Conservation (phyloP, 31 red algal species). For the Asparagopsis taxiformis region DNA sequence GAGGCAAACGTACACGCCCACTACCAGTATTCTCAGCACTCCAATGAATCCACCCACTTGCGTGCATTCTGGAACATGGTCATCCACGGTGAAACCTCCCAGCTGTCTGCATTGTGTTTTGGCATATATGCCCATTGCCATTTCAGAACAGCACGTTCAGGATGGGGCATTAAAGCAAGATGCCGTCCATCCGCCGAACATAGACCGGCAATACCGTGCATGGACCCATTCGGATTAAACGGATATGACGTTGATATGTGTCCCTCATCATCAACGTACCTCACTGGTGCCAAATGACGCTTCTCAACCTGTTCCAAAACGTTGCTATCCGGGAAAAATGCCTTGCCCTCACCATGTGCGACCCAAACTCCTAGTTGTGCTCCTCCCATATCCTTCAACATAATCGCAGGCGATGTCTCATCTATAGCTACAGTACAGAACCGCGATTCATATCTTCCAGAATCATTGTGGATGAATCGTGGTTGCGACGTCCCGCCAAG, state of each 20-base stretch:
- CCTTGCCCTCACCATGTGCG: conserved; percentile 95
- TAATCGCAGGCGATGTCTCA: conserved; percentile 59
- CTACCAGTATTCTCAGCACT: no score
- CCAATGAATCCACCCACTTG: conserved; percentile 54
- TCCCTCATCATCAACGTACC: conserved; percentile 88
- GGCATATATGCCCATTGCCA: conserved; percentile 98
- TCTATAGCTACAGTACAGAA: conserved; percentile 74
- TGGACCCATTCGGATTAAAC: conserved; percentile 92
- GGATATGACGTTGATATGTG: conserved; percentile 78
- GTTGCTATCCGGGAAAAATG: conserved; percentile 65
- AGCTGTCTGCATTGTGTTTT: conserved; percentile 20
- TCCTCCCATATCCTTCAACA: conserved; percentile 91
- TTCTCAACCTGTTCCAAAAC: conserved; percentile 54
- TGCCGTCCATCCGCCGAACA: conserved; percentile 92
- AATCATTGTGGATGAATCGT: conserved; percentile 91
- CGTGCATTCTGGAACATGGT: conserved; percentile 99
- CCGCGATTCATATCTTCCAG: conserved; percentile 84
- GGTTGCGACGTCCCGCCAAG: conserved; percentile 44
- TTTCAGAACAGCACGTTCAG: conserved; percentile 85
- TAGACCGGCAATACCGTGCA: conserved; percentile 80
- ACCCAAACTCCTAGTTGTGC: conserved; percentile 96
- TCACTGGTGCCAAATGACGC: conserved; percentile 58
- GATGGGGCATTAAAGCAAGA: conserved; percentile 99
- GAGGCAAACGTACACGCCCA: no score
- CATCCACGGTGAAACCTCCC: conserved; percentile 90